Evolutionary conservation across 441 rosid species (phyloP), one percentile per base, ranked within the genome.

Genomic region (Adansonia gregorii): DNA sequence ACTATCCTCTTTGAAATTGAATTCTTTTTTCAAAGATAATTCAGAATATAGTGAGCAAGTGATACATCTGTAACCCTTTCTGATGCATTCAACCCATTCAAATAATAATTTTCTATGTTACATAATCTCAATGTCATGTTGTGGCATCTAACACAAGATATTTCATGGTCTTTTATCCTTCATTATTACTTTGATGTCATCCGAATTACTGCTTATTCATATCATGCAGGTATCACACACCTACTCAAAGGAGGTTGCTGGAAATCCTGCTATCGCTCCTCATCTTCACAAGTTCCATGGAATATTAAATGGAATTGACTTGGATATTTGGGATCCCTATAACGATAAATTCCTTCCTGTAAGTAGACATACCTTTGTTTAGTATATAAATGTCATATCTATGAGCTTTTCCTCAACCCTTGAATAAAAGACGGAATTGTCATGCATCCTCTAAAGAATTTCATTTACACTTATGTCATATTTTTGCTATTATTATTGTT

Each of bases 321-420:
- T 91, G 5, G 97, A 94, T 77, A 96, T 96, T 73, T 96, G 99
- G 99, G 98, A 96, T 86, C 98, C 99, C 41, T 94, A 86, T 81
- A 93, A 91, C 45, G 98, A 96, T 78, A 84, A 80, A 56, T 90
- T 87, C 79, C 78, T 94, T 83, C 98, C 98, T 52, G 99, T 94
- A 81, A 89, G 98, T 84, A 69, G 55, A 46, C 79, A 64, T 12
- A 39, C 14, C 24, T 54, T 64, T 65, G 31, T 65, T 81, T 63
- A 72, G 41, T 35, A 35, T 35, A 43, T 35, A 31, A 35, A 54
- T 35, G 8, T 17, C 6, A 3, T 51, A 46, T n/a, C 17, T 75
- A 22, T 49, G 69, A 74, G 46, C 58, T 46, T 55, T 11, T 54
- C 64, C 63, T 39, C 64, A 54, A 6, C 7, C 64, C 64, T 55